phyloP scores from a whole-genome alignment of 176 grass and related monocot genomes.

The Secale cereale region DNA sequence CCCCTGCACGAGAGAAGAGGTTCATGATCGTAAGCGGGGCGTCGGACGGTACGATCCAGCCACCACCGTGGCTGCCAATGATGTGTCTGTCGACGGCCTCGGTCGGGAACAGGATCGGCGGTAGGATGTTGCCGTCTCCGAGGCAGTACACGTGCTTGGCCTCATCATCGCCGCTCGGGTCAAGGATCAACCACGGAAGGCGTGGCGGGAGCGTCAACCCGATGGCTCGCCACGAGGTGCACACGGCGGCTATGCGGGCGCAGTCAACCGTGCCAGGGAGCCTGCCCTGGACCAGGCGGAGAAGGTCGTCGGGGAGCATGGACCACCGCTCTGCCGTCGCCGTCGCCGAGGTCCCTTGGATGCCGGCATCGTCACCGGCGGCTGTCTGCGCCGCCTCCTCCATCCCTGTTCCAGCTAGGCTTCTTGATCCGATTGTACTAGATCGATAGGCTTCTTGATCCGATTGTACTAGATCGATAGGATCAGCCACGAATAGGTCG shows the following conservation, averaged over 20 bases:
- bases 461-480: no score
- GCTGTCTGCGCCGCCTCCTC: no score
- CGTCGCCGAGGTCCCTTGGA: no score
- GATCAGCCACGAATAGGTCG: no score
- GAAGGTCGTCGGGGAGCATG: background rate
- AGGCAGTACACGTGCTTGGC: background rate
- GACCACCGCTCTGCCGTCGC: no score
- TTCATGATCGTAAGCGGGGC: background rate
- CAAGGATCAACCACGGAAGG: background rate
- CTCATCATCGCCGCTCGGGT: background rate
- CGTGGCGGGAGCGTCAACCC: background rate
- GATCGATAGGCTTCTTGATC: no score
- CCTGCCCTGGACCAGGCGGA: background rate
- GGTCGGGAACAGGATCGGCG: background rate
- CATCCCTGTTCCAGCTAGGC: no score
- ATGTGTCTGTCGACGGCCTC: background rate
- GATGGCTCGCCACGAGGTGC: background rate
- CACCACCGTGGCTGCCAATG: background rate
- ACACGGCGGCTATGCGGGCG: background rate
- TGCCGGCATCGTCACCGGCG: no score
- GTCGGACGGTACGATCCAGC: background rate
- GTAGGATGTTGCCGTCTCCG: background rate
- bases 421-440: no score
- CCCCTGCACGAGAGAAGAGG: no score
- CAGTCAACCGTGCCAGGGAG: background rate